phyloP scores from a whole-genome alignment of 176 grass and related monocot species.

The Aegilops tauschii region DNA sequence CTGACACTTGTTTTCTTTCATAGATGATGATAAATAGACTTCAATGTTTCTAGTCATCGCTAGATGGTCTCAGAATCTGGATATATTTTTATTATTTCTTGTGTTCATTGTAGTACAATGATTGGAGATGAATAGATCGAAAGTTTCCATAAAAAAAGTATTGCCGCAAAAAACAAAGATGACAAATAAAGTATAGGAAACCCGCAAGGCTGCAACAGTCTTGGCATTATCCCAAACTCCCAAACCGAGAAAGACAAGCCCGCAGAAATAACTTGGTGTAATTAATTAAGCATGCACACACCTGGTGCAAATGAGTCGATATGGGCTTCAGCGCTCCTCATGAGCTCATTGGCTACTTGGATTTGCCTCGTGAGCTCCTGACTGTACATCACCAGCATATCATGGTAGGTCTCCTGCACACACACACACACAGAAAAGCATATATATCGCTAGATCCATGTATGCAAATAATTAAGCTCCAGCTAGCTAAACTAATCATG shows the following conservation, averaged over 20 bases:
- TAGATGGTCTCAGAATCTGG: no score
- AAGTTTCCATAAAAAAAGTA: no score
- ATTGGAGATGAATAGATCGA: no score
- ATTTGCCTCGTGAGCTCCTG: constrained; percentile 63
- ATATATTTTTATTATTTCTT: no score
- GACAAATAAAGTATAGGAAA: neutral
- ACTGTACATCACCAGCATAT: constrained; percentile 61
- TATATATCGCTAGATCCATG: neutral
- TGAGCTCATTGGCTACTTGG: constrained; percentile 63
- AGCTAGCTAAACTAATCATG: neutral
- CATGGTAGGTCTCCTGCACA: constrained; percentile 58
- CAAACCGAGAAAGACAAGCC: neutral
- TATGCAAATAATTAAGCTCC: neutral
- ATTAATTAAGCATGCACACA: constrained; percentile 1
- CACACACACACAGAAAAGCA: neutral
- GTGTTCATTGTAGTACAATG: no score
- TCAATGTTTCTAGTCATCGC: no score
- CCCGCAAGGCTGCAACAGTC: neutral
- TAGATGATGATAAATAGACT: no score
- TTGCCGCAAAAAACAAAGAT: neutral
- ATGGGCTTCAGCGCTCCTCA: constrained; percentile 63
- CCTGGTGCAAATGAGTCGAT: constrained; percentile 50
- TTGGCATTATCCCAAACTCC: neutral
- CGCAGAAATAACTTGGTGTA: neutral
- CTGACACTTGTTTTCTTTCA: constrained; percentile 4